Base-by-base conservation (phyloP, 768 basidiomycete species). In the Postia placenta region DNA sequence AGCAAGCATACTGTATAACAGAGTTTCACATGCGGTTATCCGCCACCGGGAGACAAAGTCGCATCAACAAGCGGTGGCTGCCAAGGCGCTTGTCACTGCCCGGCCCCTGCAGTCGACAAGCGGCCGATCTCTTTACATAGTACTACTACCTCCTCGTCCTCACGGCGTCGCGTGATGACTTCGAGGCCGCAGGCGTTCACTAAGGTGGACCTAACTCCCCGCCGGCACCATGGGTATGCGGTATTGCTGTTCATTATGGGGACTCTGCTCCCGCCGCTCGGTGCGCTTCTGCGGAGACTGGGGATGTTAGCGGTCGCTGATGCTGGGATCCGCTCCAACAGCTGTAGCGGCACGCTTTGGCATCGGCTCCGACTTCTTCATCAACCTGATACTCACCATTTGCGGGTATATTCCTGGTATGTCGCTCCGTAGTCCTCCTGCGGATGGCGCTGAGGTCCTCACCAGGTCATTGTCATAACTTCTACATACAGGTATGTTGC, bases 311-410 rank as follows among this genome's bases (percentile, higher is more conserved):
- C 41, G 36, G n/a, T 28, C 35, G 26, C 38, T 26, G 23, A 41
- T 45, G 48, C 50, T 52, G 37, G 35, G 38, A 49, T 39, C 45
- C 11, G 49, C n/a, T 5, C 0, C 17, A 51, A 3, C 62, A 96
- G 93, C 94, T 52, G 93, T 96, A 25, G 93, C 92, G 4, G 85
- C 91, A 20, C 78, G 94, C 49, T 97, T 97, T 63, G 94, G 94
- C 25, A 80, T 95, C 58, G 92, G 91, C 12, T 71, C 71, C 47
- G 94, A 97, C 64, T 94, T 96, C 70, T 94, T 85, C 80, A 69
- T 96, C 59, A 96, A 96, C 67, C 65, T 91, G 3, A 62, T 95
- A 56, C 68, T 94, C 28, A 93, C 90, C n/a, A 77, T 97, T 47
- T 85, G 82, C 63, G 93, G 93, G 11, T 96, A 95, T 64, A 87